Evolutionary conservation across 2,329 filamentous ascomycete genomes (phyloP).

Genomic region (Alternaria arborescens): DNA sequence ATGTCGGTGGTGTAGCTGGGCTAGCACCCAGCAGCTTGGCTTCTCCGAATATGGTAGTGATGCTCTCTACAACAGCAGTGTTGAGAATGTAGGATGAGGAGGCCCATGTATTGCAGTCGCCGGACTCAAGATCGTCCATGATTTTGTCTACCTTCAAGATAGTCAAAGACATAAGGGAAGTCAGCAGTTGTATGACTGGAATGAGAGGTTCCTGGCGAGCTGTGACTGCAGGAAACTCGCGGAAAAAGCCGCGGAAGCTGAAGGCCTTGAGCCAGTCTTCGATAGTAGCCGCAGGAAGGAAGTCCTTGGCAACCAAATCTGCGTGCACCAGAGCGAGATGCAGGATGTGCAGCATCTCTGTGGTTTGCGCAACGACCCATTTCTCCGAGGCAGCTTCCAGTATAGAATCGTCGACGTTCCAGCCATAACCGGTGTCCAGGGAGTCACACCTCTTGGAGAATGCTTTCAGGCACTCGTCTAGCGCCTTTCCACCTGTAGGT

Average conservation of each 20-base stretch:
- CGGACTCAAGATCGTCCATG: slow-evolving; percentile 57
- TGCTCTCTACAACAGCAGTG: slow-evolving; percentile 71
- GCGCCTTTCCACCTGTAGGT: slow-evolving; percentile 24
- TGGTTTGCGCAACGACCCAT: slow-evolving; percentile 70
- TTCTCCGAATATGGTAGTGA: slow-evolving; percentile 75
- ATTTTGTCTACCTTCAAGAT: slow-evolving; percentile 74
- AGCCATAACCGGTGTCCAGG: slow-evolving; percentile 55
- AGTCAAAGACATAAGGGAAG: slow-evolving; percentile 73
- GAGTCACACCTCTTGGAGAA: slow-evolving; percentile 58
- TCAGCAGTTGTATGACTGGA: slow-evolving; percentile 72
- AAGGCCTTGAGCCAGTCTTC: slow-evolving; percentile 47
- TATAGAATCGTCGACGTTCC: slow-evolving; percentile 58
- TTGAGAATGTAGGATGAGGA: slow-evolving; percentile 72
- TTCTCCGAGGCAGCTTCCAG: slow-evolving; percentile 66
- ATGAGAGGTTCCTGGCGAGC: slow-evolving; percentile 57
- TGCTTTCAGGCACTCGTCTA: slow-evolving; percentile 58
- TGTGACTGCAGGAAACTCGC: slow-evolving; percentile 61
- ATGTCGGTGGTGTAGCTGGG: slow-evolving; percentile 75
- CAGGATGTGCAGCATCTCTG: slow-evolving; percentile 77
- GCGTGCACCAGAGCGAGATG: slow-evolving; percentile 76
- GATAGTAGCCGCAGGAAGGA: slow-evolving; percentile 41
- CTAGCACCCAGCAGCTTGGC: slow-evolving; percentile 63
- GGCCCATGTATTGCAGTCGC: slow-evolving; percentile 38
- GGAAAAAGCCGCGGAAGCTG: slow-evolving; percentile 65
- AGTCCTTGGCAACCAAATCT: slow-evolving; percentile 58